A percentile compares a stretch with the other conserved stretches of the same genome.
Evolutionary conservation across 1,139 yeast genomes (phyloP).

Genomic region (Hyphopichia burtonii): DNA sequence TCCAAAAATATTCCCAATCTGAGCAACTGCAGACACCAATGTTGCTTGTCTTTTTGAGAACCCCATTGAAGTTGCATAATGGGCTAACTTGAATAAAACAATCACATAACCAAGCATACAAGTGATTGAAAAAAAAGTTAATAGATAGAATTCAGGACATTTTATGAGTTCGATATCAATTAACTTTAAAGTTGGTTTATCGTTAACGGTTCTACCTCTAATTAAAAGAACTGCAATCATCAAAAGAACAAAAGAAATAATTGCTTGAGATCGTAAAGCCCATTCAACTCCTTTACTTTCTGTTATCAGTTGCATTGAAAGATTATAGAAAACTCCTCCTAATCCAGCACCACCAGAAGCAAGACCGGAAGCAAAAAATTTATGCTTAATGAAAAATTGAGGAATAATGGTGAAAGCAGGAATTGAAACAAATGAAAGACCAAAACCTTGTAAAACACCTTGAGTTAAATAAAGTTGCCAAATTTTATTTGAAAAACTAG

Average conservation of each 20-base stretch:
- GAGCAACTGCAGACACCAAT: constrained; percentile 48
- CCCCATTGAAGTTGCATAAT: constrained; percentile 26
- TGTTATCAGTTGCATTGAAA: constrained; percentile 30
- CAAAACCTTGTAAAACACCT: constrained; percentile 28
- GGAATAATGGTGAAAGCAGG: constrained; percentile 50
- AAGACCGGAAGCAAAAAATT: constrained; percentile 58
- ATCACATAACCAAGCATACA: constrained; percentile 40
- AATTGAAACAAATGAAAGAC: constrained; percentile 23
- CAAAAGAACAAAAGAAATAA: constrained; percentile 26
- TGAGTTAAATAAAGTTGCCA: constrained; percentile 34
- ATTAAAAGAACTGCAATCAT: constrained; percentile 22
- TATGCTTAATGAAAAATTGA: constrained; percentile 56
- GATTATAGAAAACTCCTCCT: constrained; percentile 18
- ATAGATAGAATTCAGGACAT: constrained; percentile 26
- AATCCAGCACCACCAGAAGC: constrained; percentile 53
- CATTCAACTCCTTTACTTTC: constrained; percentile 24
- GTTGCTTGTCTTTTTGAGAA: constrained; percentile 36
- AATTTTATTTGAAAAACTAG: constrained; percentile 48
- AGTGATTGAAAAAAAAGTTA: constrained; percentile 26
- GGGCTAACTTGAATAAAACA: constrained; percentile 35
- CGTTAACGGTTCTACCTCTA: constrained; percentile 11
- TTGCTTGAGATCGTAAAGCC: constrained; percentile 42
- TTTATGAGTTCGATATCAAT: constrained; percentile 23
- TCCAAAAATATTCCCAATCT: constrained; percentile 37
- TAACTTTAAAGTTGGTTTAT: constrained; percentile 22